Base-by-base conservation (phyloP, 371 early-diverging fungal genomes). In the Mucor saturninus region DNA sequence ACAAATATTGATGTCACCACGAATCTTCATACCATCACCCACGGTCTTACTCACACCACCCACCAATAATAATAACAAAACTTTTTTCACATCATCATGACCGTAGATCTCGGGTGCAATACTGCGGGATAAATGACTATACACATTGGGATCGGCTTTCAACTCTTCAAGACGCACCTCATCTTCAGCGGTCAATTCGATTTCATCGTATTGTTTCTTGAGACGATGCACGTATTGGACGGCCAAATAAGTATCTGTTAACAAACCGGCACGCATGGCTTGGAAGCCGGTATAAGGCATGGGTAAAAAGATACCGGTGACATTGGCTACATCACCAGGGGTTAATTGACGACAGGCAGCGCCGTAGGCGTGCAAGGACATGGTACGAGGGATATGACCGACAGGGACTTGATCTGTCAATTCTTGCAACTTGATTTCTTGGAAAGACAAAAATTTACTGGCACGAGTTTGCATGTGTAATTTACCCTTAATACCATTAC, bases 91-190 rank as follows among this genome's bases (percentile, higher is more conserved):
- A 80, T 97, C 96, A 29, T 94, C 96, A 73, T 96, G 95, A 11
- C 98, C 99, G 72, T 90, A 99, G 68, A 99, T 95, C 72, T 96
- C 96, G 30, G 99, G 99, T 6, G 98, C 98, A 67, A 99, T 92
- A 56, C 91, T 91, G n/a, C 87, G 85, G 40, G 98, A 85, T n/a
- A 99, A 84, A 51, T 85, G 85, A 21, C 84, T 81, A 81, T 98
- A 98, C 46, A 94, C 75, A 62, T 95, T 88, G 8, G 89, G 89
- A 59, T 90, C 89, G 29, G 75, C 62, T 29, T 76, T 65, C 59
- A 98, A 80, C 56, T 83, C 80, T 11, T 86, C 81, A 56, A 97
- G 72, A 11, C 80, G 71, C 32, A 75, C 77, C 48, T 81, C 76
- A 54, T 89, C 81, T 26, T 89, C 92, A 14, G 77, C 64, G 9